Evolutionary conservation across 176 grass and related monocot species (phyloP).

Genomic region (Phyllostachys edulis): DNA sequence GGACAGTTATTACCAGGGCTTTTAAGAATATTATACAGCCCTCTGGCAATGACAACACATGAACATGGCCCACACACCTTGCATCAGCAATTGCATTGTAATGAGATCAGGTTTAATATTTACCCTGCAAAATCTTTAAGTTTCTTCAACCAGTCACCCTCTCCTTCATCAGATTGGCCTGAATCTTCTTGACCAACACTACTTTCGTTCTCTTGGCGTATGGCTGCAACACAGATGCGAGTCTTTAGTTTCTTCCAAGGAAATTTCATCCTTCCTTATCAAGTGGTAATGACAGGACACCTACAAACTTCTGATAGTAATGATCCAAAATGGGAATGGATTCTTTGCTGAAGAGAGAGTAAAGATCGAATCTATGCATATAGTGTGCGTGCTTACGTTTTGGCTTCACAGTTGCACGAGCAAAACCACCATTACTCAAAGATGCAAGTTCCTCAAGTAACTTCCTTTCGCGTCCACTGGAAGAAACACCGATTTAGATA

Average conservation of each 20-base stretch:
- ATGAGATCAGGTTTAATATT: slow-evolving; percentile 19
- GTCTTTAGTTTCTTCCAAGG: slow-evolving; percentile 1
- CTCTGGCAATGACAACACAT: neutral
- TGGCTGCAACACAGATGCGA: slow-evolving; percentile 40
- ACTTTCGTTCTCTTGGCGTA: slow-evolving; percentile 48
- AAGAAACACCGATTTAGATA: no score
- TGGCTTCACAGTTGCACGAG: slow-evolving; percentile 42
- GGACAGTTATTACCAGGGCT: neutral
- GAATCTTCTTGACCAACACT: slow-evolving; percentile 26
- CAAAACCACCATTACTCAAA: slow-evolving; percentile 48
- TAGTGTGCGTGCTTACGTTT: slow-evolving; percentile 45
- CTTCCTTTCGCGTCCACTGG: slow-evolving; percentile 9
- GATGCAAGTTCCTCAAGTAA: slow-evolving; percentile 92
- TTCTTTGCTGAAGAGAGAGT: neutral
- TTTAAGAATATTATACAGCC: neutral
- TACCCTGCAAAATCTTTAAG: slow-evolving; percentile 94
- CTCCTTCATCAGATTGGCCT: slow-evolving; percentile 45
- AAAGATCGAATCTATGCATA: neutral
- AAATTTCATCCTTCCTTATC: neutral
- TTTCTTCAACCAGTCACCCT: slow-evolving; percentile 80
- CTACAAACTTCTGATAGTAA: slow-evolving; percentile 14
- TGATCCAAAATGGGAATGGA: slow-evolving; percentile 22
- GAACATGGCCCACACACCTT: neutral
- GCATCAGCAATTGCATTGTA: neutral
- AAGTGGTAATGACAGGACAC: neutral